A percentile compares a stretch with the other conserved stretches of the same genome.
These are phyloP conservation scores for Trametopsis cervina DNA, from an alignment of 768 basidiomycete genomes.

Conservation along the genomic window DNA sequence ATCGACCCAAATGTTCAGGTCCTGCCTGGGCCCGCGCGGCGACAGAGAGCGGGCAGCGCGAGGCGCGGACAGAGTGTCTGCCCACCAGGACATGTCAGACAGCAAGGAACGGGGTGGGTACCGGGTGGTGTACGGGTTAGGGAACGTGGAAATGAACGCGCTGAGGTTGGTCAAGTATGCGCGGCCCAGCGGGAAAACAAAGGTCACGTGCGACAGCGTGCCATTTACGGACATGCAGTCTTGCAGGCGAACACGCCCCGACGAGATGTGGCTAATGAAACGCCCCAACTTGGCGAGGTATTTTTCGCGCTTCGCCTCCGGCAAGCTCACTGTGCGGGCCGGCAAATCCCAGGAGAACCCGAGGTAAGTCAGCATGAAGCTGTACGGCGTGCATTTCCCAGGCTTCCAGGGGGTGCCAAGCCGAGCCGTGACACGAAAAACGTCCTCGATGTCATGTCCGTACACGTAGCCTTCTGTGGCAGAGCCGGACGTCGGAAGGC, in stretches of 20 bases:
- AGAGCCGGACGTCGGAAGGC: too few species aligned
- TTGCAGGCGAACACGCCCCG: too few species aligned
- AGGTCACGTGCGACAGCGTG: constrained; percentile 26
- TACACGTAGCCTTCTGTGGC: too few species aligned
- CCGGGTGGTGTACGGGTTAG: constrained; percentile 10
- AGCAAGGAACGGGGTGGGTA: constrained; percentile 5
- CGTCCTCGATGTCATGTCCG: constrained; percentile 22
- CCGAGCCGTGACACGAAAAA: constrained; percentile 20
- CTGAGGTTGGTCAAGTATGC: constrained; percentile 19
- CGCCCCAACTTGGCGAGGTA: too few species aligned
- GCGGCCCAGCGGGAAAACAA: constrained; percentile 23
- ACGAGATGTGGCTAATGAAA: too few species aligned
- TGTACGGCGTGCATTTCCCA: too few species aligned
- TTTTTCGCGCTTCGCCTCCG: constrained; percentile 18
- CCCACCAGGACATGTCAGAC: constrained; percentile 21
- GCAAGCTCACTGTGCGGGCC: constrained; percentile 17
- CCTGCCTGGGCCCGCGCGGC: constrained; percentile 12
- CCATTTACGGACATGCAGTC: too few species aligned
- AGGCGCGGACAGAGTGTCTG: constrained; percentile 15
- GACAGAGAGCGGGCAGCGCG: constrained; percentile 13
- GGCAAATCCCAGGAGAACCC: constrained; percentile 29
- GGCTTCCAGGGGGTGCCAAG: constrained; percentile 32
- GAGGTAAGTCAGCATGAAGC: too few species aligned
- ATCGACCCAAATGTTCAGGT: constrained; percentile 31
- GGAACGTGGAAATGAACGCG: constrained; percentile 18